phyloP scores from a whole-genome alignment of 148 eudicot species.

The Arbutus unedo region DNA sequence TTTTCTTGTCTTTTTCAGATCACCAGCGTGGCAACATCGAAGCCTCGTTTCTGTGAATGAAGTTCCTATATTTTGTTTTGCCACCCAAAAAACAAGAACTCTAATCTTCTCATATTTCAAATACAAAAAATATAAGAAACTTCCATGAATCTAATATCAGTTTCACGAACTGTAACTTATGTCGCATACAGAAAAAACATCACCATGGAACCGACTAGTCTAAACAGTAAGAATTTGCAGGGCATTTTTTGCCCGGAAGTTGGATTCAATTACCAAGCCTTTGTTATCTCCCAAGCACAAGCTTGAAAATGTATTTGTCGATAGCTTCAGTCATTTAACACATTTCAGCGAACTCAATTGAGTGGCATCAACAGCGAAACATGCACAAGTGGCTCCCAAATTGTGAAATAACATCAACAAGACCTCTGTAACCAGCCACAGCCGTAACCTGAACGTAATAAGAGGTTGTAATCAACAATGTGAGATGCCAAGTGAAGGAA shows the following conservation, averaged over 20 bases:
- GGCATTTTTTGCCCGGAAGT: background rate
- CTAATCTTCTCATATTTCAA: background rate
- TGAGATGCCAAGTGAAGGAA: background rate
- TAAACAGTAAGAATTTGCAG: background rate
- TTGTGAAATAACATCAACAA: slow-evolving; percentile 79
- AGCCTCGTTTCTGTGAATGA: too few species aligned
- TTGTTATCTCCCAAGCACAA: background rate
- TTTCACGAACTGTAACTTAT: background rate
- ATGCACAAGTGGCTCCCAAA: slow-evolving; percentile 92
- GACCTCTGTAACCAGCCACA: slow-evolving; percentile 88
- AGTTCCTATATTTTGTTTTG: background rate
- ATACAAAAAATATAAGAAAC: background rate
- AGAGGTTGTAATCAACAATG: background rate
- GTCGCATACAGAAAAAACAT: background rate
- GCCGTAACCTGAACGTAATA: slow-evolving; percentile 59
- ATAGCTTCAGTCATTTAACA: background rate
- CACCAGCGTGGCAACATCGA: too few species aligned
- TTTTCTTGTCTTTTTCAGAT: too few species aligned
- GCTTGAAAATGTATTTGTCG: background rate
- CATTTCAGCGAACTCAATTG: slow-evolving; percentile 12
- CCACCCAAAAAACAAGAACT: background rate
- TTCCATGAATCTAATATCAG: background rate
- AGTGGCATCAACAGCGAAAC: slow-evolving; percentile 49
- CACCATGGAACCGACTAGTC: background rate
- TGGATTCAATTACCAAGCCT: background rate